Evolutionary conservation across 2,329 filamentous ascomycete genomes (phyloP).

Genomic region (Fusarium transvaalense): DNA sequence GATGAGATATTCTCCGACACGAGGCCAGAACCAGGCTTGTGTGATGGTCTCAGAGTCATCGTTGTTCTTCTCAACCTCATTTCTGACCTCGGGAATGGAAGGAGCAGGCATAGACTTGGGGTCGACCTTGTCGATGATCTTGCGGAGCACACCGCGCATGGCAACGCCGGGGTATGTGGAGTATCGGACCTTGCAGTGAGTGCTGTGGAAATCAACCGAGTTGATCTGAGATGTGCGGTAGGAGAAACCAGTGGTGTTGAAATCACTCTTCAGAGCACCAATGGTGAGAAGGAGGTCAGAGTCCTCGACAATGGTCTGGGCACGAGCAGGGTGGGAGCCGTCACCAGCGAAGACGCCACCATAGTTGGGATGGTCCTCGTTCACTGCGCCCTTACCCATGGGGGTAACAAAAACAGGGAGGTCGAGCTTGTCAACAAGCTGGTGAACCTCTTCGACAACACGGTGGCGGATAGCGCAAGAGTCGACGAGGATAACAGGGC

Average conservation of each 20-base stretch:
- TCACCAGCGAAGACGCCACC: constrained; percentile 88
- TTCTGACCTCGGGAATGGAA: constrained; percentile 65
- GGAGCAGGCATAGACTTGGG: constrained; percentile 68
- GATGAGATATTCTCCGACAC: constrained; percentile 77
- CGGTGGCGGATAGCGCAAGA: constrained; percentile 84
- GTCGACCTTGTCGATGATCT: constrained; percentile 72
- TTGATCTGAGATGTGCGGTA: constrained; percentile 82
- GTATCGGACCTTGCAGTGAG: constrained; percentile 78
- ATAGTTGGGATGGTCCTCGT: constrained; percentile 81
- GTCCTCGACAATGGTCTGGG: constrained; percentile 73
- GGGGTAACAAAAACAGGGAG: constrained; percentile 89
- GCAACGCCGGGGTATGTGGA: constrained; percentile 82
- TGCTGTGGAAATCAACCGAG: constrained; percentile 85
- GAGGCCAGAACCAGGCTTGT: constrained; percentile 83
- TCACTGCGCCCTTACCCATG: constrained; percentile 88
- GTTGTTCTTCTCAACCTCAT: constrained; percentile 59
- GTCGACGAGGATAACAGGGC: constrained; percentile 84
- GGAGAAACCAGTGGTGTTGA: constrained; percentile 86
- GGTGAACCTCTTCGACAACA: constrained; percentile 78
- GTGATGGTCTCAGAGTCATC: constrained; percentile 65
- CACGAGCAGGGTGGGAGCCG: constrained; percentile 74
- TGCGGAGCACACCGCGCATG: constrained; percentile 82
- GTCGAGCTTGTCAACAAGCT: constrained; percentile 77
- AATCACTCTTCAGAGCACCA: constrained; percentile 78
- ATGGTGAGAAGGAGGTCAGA: constrained; percentile 79